Conservation (phyloP, 140 eudicot genomes). For the Anethum foeniculum region DNA sequence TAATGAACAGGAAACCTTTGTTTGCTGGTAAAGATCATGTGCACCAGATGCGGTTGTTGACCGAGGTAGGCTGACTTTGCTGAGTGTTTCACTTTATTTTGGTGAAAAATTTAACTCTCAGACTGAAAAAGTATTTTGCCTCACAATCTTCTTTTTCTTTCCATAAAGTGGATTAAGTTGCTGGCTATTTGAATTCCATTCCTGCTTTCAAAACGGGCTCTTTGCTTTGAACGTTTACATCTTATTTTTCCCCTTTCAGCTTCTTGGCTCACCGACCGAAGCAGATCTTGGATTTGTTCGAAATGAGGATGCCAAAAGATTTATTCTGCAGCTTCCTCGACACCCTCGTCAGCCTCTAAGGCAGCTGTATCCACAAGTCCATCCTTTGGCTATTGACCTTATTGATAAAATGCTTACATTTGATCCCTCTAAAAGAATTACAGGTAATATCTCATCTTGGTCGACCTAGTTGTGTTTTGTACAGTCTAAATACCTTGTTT, state of each 20-base stretch:
- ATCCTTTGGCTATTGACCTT: conserved; percentile 80
- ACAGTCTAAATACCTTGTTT: too few relatives aligned
- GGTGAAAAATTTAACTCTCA: neutral
- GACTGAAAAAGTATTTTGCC: neutral
- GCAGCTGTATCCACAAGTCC: conserved; percentile 56
- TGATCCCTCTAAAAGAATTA: conserved; percentile 75
- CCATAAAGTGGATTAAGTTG: neutral
- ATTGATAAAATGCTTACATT: conserved; percentile 79
- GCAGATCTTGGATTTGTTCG: conserved; percentile 59
- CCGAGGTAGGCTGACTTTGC: conserved; percentile 45
- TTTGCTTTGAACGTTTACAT: neutral
- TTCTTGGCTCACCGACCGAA: conserved; percentile 75
- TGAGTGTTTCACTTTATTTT: neutral
- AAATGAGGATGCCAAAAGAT: conserved; percentile 79
- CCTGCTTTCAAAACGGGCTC: neutral
- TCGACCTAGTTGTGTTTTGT: neutral
- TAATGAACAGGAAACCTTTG: conserved; percentile 75
- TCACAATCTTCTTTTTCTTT: neutral
- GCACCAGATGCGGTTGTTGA: conserved; percentile 79
- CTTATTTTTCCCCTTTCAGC: conserved; percentile 25
- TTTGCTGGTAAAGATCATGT: conserved; percentile 93
- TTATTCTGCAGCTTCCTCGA: conserved; percentile 63
- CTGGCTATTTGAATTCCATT: neutral
- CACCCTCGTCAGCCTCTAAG: conserved; percentile 56
- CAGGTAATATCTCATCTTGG: conserved; percentile 34